phyloP scores from a whole-genome alignment of 352 stramenopile species.

The Bremia lactucae region DNA sequence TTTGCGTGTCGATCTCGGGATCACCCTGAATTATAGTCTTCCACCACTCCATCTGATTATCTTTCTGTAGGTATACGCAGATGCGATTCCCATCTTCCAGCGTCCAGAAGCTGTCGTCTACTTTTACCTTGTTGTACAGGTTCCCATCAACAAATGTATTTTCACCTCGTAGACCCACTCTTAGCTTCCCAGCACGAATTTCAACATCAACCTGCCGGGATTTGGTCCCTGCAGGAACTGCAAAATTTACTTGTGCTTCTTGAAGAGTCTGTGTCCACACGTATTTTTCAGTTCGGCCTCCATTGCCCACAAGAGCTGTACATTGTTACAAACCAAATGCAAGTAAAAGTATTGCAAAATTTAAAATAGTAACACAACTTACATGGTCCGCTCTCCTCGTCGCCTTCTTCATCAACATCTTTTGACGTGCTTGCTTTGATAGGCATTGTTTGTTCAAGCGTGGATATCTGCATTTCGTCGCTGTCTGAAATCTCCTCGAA shows the following conservation, averaged over 20 bases:
- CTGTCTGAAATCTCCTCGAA: constrained; percentile 81
- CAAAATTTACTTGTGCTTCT: constrained; percentile 89
- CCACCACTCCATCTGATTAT: constrained; percentile 99
- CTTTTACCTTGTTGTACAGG: constrained; percentile 92
- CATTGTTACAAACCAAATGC: constrained; percentile 4
- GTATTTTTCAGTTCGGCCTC: constrained; percentile 89
- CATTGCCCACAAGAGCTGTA: constrained; percentile 86
- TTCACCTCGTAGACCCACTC: constrained; percentile 78
- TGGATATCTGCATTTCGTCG: constrained; percentile 20
- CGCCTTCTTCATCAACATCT: constrained; percentile 43
- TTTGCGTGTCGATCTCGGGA: constrained; percentile 95
- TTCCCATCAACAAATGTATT: constrained; percentile 81
- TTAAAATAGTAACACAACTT: constrained; percentile 10
- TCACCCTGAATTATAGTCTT: constrained; percentile 92
- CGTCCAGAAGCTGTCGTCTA: constrained; percentile 99
- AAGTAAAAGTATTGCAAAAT: background rate
- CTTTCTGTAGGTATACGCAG: constrained; percentile 93
- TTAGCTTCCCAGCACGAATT: constrained; percentile 87
- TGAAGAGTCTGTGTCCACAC: constrained; percentile 97
- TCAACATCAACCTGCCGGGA: constrained; percentile 88
- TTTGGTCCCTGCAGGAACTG: constrained; percentile 89
- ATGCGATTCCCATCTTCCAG: constrained; percentile 87
- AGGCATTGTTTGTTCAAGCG: constrained; percentile 7
- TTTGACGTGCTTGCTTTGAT: constrained; percentile 14
- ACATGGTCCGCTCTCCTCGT: constrained; percentile 53